Evolutionary conservation across 495 filamentous ascomycete genomes (phyloP).

Genomic region (Xylaria castorea): DNA sequence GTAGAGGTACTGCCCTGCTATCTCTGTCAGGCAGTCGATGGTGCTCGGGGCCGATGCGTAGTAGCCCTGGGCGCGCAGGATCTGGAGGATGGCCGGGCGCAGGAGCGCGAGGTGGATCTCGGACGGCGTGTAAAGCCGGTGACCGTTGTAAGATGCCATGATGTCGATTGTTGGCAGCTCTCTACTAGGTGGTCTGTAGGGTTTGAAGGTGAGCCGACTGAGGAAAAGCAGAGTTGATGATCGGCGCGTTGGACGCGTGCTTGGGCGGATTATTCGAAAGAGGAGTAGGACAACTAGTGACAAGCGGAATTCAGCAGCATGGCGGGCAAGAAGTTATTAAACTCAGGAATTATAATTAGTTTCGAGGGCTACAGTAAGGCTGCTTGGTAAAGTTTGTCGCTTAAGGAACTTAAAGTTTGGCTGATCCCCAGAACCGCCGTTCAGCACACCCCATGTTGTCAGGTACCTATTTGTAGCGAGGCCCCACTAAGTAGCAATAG

Average conservation of each 20-base stretch:
- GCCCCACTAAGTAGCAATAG: neutral
- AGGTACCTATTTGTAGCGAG: neutral
- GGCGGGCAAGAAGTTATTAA: neutral
- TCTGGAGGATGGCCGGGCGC: slow-evolving; percentile 81
- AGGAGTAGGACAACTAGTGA: neutral
- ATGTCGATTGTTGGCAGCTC: neutral
- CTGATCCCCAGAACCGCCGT: too few relatives aligned
- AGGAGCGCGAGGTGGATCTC: slow-evolving; percentile 67
- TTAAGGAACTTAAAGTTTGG: too few relatives aligned
- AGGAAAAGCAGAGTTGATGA: neutral
- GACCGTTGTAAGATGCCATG: slow-evolving; percentile 28
- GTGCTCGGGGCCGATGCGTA: slow-evolving; percentile 75
- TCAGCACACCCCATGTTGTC: neutral
- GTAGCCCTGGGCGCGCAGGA: slow-evolving; percentile 86
- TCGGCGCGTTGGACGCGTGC: neutral
- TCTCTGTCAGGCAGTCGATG: slow-evolving; percentile 77
- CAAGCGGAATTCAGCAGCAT: neutral
- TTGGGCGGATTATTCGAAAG: neutral
- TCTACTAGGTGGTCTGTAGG: neutral
- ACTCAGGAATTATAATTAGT: neutral
- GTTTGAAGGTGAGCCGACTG: neutral
- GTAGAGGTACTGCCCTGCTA: slow-evolving; percentile 75
- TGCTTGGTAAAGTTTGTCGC: neutral
- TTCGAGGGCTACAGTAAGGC: neutral
- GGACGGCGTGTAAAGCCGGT: slow-evolving; percentile 23